These are phyloP conservation scores for Fusarium sacchari DNA, from an alignment of 2,329 filamentous ascomycete genomes.

Conservation along the genomic window DNA sequence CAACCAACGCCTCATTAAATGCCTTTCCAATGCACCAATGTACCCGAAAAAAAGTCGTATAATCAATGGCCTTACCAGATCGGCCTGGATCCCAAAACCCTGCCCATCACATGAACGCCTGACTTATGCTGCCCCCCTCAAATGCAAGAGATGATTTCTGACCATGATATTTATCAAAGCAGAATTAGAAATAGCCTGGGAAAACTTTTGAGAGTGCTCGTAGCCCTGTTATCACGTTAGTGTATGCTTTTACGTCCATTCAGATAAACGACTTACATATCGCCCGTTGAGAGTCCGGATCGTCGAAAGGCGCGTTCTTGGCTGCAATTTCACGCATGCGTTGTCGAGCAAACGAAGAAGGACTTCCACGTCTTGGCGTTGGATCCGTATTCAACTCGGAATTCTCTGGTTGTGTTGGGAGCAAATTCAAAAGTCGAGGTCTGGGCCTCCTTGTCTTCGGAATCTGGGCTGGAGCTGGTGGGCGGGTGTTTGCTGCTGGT, in stretches of 20 bases:
- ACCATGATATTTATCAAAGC: conserved; percentile 11
- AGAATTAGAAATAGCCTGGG: conserved; percentile 49
- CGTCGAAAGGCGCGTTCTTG: conserved; percentile 55
- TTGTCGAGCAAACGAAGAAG: conserved; percentile 56
- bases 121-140: conserved; percentile 42
- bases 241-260: background rate
- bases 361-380: conserved; percentile 51
- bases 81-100: conserved; percentile 24
- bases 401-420: conserved; percentile 53
- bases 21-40: conserved; percentile 29
- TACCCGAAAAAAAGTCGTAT: conserved; percentile 20
- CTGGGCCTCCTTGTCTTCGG: conserved; percentile 42
- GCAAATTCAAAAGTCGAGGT: conserved; percentile 46
- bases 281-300: conserved; percentile 53
- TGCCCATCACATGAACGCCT: conserved; percentile 42
- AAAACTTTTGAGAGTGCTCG: conserved; percentile 57
- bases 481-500: conserved; percentile 12
- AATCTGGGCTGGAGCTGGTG: conserved; percentile 31
- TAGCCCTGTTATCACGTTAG: conserved; percentile 51
- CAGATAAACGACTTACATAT: conserved; percentile 49
- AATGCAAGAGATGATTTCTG: conserved; percentile 28
- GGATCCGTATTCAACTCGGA: conserved; percentile 44
- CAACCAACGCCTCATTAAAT: conserved; percentile 35
- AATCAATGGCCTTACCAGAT: conserved; percentile 23
- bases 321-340: conserved; percentile 57